Base-by-base conservation (phyloP, 306 rosid species). In the Urtica urens region DNA sequence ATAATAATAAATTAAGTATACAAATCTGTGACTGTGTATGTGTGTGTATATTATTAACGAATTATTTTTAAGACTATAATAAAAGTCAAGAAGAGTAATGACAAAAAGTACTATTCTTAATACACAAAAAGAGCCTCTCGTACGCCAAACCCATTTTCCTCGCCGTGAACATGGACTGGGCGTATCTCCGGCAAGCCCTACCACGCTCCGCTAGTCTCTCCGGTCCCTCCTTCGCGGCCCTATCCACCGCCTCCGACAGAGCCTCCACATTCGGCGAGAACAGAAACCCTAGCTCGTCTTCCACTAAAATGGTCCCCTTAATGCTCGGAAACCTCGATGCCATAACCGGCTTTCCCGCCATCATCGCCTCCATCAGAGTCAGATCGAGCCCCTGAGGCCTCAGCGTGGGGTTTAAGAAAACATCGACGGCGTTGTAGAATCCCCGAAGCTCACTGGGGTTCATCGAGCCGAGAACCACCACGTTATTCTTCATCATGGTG, bases 321-420 rank as follows among this genome's bases (percentile, higher is more conserved):
- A 90, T 90, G 65, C 95, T 90, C 1, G 95, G 81, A 72, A 81
- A 84, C 64, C 85, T 79, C 23, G 97, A 81, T 14, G 84, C 94
- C 81, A 90, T 70, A 28, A 90, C 75, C 4, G 95, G 79, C 57
- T 74, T 90, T 54, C 94, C 95, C 26, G 78, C 77, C 87, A 80
- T 73, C 97, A 84, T 84, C 13, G 97, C 94, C 71, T 90, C 97
- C 94, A 90, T 84, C 2, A 90, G 74, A 16, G 95, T 90, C 35
- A 84, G 87, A 57, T 90, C 95, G 57, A 90, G 84, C 1, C 97
- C 97, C 47, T 90, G 97, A 9, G 97, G 95, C 18, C 97, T 66
- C 2, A 90, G 75, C 0, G 97, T 90, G 0, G 97, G 97, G 57
- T 84, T 90, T 22, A 90, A 84, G 60, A 90, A 84, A 4, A 81